Base-by-base conservation (phyloP, 108 stramenopile genomes). In the Craspedostauros australis region DNA sequence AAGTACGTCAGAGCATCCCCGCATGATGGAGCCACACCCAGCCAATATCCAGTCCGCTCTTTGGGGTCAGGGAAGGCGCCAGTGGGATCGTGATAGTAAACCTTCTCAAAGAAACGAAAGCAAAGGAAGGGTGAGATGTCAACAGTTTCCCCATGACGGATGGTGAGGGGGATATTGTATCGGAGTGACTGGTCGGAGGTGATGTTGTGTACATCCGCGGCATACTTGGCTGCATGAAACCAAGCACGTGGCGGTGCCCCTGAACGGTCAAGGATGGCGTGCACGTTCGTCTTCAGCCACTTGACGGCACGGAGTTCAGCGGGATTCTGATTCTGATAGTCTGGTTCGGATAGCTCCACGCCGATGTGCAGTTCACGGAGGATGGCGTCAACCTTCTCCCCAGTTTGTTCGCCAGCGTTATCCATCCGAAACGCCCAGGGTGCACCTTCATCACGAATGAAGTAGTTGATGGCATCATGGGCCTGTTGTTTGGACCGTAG, bases 241-340 rank as follows among this genome's bases (percentile, higher is more conserved):
- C 72, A 73, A 5, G 33, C 20, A 27, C 3, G 21, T 18, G 42
- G 37, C 8, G 63, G 64, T 3, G 57, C 49, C 28, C 59, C 64
- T 24, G 50, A 53, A 9, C 24, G 41, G 51, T 72, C 36, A 33
- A 72, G 5, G 14, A 66, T 30, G 0, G 30, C 16, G 5, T 60
- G 32, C 0, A 32, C 14, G 7, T 11, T 50, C 3, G 19, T 26
- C 39, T 70, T 70, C 5, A 64, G 27, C 8, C 14, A 18, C 26
- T 57, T 27, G 27, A 29, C 27, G 19, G 57, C 48, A 19, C 32
- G 33, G n/a, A n/a, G n/a, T 50, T 72, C 70, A 7, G 57, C 63
- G 4, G 28, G 16, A 44, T 72, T 72, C 36, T 72, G 70, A 27
- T 62, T 36, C 43, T 54, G 70, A 14, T 65, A 24, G 23, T 47